Base-by-base conservation (phyloP, 352 stramenopile species). In the Lagenidium giganteum region DNA sequence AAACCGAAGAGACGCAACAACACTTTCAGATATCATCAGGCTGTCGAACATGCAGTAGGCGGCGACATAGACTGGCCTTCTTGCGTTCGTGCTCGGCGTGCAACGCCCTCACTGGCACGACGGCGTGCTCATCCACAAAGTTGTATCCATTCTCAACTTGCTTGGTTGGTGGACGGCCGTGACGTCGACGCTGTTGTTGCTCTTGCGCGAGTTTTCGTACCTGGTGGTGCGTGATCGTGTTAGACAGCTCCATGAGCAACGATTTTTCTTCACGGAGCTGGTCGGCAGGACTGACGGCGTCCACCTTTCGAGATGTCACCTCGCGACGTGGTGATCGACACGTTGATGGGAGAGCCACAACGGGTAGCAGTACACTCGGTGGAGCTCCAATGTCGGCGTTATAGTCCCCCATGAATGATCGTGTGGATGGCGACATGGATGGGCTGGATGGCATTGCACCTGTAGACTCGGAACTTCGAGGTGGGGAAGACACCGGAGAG, bases 21-120 rank as follows among this genome's bases (percentile, higher is more conserved):
- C n/a, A n/a, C n/a, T n/a, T n/a, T n/a, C n/a, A n/a, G n/a, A n/a
- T n/a, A n/a, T n/a, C n/a, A n/a, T n/a, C n/a, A n/a, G n/a, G n/a
- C n/a, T n/a, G n/a, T n/a, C n/a, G n/a, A 5, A 73, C 17, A 29
- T 80, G 56, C 14, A 75, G 54, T n/a, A 83, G 34, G 3, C 66
- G 57, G 6, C 64, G 55, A 40, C 54, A 76, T 16, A 79, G 38
- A 12, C 53, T 39, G 12, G 41, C 53, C 39, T 67, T 77, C 42
- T 63, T 83, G 8, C 51, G 42, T 5, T 70, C 48, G 24, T 72
- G 67, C 30, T 79, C 61, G 12, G 59, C 43, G 7, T 51, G 20
- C 5, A 75, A 42, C 1, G n/a, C 41, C 13, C 27, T 20, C 0
- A 62, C 26, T 5, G 64, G 33, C 5, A 39, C 40, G 13, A 79